These are phyloP conservation scores for Hygrocybe coccinea DNA, from an alignment of 768 basidiomycete genomes.

Conservation along the genomic window DNA sequence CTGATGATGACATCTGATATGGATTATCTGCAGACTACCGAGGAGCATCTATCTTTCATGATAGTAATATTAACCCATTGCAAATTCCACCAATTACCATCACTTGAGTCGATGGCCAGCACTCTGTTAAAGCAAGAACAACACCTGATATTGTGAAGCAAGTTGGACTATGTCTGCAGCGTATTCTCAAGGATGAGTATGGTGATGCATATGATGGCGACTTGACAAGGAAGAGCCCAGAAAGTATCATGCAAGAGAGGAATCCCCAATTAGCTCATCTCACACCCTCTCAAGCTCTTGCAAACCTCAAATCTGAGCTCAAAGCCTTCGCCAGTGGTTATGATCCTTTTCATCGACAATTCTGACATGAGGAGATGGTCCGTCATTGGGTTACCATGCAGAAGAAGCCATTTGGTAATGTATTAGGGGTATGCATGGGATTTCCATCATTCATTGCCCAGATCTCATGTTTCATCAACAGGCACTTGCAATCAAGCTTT, in stretches of 20 bases:
- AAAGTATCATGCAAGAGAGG: conserved; percentile 7
- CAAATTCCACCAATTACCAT: conserved; percentile 5
- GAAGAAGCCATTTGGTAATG: conserved; percentile 20
- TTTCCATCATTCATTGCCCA: background rate
- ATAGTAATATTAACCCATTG: conserved; percentile 8
- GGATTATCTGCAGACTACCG: conserved; percentile 5
- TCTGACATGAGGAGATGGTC: conserved; percentile 4
- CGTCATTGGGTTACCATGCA: conserved; percentile 10
- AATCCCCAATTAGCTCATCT: conserved; percentile 10
- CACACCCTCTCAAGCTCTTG: conserved; percentile 9
- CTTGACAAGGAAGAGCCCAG: conserved; percentile 5
- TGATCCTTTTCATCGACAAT: conserved; percentile 15
- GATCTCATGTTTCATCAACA: conserved; percentile 8
- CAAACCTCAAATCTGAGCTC: conserved; percentile 13
- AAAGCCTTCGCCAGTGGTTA: conserved; percentile 9
- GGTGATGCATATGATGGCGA: background rate
- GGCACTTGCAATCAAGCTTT: conserved; percentile 32
- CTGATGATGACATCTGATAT: background rate
- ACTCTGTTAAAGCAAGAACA: background rate
- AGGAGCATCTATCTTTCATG: conserved; percentile 7
- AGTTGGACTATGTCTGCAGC: conserved; percentile 7
- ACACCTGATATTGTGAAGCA: background rate
- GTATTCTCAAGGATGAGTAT: conserved; percentile 5
- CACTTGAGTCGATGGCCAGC: background rate
- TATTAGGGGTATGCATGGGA: conserved; percentile 27